Evolutionary conservation across 208 protist species (phyloP).

Genomic region (Jaenimonas drosophilae): DNA sequence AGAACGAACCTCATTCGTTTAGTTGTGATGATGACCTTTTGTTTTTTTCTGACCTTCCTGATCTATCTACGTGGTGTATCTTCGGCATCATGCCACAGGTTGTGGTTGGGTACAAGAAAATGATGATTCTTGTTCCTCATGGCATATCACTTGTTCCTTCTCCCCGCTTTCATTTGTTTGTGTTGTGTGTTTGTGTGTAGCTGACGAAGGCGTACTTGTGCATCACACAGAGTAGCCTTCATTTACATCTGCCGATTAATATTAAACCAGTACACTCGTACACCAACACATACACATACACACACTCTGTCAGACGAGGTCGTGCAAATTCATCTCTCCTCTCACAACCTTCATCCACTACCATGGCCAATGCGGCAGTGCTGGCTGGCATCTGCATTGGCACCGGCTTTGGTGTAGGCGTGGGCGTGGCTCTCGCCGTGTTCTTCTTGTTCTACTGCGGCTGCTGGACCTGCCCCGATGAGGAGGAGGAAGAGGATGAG

Average conservation of each 20-base stretch:
- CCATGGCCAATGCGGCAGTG: too few species aligned
- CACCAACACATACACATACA: too few species aligned
- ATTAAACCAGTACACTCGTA: too few species aligned
- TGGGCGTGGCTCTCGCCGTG: not conserved
- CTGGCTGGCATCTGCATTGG: constrained; percentile 2
- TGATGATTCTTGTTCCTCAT: too few species aligned
- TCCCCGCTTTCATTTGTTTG: not conserved
- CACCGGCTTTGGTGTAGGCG: not conserved
- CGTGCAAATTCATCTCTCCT: too few species aligned
- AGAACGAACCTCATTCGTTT: not conserved
- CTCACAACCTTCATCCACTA: too few species aligned
- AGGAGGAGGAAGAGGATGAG: not conserved
- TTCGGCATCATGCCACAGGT: too few species aligned
- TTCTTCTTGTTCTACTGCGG: not conserved
- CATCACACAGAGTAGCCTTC: not conserved
- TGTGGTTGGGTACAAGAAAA: too few species aligned
- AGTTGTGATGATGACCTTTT: not conserved
- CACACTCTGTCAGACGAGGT: too few species aligned
- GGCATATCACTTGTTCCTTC: not conserved
- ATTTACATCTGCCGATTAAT: not conserved
- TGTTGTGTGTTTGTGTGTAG: not conserved
- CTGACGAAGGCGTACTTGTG: not conserved
- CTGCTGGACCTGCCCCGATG: not conserved
- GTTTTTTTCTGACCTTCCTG: not conserved
- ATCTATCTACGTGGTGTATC: too few species aligned